A percentile compares a stretch with the other conserved stretches of the same genome.
Evolutionary conservation across 331 rosid species (phyloP).

Genomic region (Malus hybrid): DNA sequence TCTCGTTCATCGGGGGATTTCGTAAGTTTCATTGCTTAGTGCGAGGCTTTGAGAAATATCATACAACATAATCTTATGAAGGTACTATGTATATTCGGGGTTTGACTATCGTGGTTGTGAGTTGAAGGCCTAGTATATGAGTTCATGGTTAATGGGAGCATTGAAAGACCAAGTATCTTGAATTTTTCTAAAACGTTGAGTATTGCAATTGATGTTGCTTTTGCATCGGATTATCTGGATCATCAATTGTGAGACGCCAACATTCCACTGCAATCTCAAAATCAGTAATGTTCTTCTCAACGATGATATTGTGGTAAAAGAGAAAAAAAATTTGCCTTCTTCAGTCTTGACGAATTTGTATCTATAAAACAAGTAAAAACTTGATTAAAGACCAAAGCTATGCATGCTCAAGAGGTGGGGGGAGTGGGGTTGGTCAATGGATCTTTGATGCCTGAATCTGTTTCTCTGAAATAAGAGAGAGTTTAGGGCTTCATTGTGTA

Average conservation of each 20-base stretch:
- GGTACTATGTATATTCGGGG: neutral
- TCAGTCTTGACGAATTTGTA: too few relatives aligned
- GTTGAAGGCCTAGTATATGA: constrained; percentile 6
- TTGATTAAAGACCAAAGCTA: too few relatives aligned
- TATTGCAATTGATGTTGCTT: constrained; percentile 9
- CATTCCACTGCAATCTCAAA: constrained; percentile 8
- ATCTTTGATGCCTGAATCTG: too few relatives aligned
- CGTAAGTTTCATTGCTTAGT: neutral
- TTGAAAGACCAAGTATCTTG: neutral
- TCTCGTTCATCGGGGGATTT: neutral
- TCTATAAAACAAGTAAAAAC: too few relatives aligned
- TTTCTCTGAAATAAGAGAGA: too few relatives aligned
- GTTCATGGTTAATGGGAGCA: constrained; percentile 4
- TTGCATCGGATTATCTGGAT: constrained; percentile 9
- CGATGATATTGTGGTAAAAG: neutral
- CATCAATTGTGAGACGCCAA: neutral
- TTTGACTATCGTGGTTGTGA: neutral
- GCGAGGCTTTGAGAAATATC: neutral
- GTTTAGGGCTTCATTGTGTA: too few relatives aligned
- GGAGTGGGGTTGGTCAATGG: too few relatives aligned
- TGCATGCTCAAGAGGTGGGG: too few relatives aligned
- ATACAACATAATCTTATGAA: neutral
- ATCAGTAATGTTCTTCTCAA: constrained; percentile 4
- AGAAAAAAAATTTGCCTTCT: too few relatives aligned
- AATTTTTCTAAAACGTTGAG: neutral